phyloP scores from a whole-genome alignment of 257 asterid species.

The Linderniella brevidens region DNA sequence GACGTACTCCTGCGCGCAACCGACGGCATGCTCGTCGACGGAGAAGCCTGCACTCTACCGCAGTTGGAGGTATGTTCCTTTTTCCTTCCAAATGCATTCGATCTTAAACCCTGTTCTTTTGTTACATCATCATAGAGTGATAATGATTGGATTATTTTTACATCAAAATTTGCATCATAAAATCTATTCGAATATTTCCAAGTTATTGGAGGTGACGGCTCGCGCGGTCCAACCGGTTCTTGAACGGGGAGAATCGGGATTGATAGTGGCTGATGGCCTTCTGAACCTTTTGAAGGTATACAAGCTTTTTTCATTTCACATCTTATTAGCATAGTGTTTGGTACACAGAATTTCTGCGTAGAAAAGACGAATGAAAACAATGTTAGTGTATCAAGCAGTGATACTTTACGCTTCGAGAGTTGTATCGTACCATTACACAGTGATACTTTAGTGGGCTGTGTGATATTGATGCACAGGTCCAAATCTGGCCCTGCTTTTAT shows the following conservation, averaged over 20 bases:
- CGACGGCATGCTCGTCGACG: slow-evolving; percentile 97
- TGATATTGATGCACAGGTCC: too few species aligned
- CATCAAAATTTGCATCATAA: neutral
- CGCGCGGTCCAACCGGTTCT: slow-evolving; percentile 85
- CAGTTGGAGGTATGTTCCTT: slow-evolving; percentile 69
- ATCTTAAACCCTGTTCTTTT: neutral
- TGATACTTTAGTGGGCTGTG: too few species aligned
- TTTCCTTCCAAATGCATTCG: slow-evolving; percentile 4
- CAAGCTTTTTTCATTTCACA: neutral
- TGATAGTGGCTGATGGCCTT: slow-evolving; percentile 84
- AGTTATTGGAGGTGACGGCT: slow-evolving; percentile 94
- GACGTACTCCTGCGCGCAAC: slow-evolving; percentile 97
- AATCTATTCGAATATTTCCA: slow-evolving; percentile 9
- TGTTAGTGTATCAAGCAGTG: too few species aligned
- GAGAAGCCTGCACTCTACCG: slow-evolving; percentile 98
- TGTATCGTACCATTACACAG: too few species aligned
- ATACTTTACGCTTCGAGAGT: too few species aligned
- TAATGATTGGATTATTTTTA: too few species aligned
- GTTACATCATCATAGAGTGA: neutral
- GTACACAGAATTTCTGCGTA: too few species aligned
- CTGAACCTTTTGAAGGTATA: slow-evolving; percentile 72
- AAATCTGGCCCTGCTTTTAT: too few species aligned
- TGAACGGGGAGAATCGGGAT: slow-evolving; percentile 92
- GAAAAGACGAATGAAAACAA: too few species aligned
- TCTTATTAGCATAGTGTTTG: too few species aligned